Percentiles rank a stretch among this genome's conserved stretches.
These are phyloP conservation scores for Gracilaria gracilis DNA, from an alignment of 23 red algal species.

Conservation along the genomic window DNA sequence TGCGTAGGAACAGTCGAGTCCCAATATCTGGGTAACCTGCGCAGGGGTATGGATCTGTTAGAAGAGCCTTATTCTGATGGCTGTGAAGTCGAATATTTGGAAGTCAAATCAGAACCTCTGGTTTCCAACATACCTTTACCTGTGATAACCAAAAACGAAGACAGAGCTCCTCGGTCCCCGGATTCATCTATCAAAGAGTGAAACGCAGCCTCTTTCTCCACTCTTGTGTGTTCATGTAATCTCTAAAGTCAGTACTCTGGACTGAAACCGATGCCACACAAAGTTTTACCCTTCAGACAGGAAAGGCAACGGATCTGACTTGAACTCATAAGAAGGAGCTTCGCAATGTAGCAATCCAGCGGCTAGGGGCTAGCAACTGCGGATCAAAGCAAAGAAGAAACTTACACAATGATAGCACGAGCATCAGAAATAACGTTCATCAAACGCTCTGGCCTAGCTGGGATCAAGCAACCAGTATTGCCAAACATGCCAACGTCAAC, in stretches of 20 bases:
- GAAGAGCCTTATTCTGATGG: not conserved
- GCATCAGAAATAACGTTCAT: slow-evolving; percentile 29
- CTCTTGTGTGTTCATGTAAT: not conserved
- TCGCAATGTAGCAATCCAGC: too few relatives aligned
- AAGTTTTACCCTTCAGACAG: too few relatives aligned
- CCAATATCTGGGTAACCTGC: slow-evolving; percentile 59
- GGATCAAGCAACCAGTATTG: slow-evolving; percentile 43
- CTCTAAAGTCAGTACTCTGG: not conserved
- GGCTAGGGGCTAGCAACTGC: too few relatives aligned
- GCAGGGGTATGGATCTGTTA: not conserved
- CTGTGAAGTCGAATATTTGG: not conserved
- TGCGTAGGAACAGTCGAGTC: slow-evolving; percentile 29
- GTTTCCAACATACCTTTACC: slow-evolving; percentile 42
- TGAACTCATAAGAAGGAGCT: too few relatives aligned
- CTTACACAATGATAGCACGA: slow-evolving; percentile 62
- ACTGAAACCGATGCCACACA: not conserved
- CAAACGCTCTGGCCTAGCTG: slow-evolving; percentile 61
- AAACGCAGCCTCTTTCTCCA: slow-evolving; percentile 80
- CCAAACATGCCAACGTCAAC: slow-evolving; percentile 67
- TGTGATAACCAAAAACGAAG: slow-evolving; percentile 43
- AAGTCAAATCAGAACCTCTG: not conserved
- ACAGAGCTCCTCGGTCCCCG: not conserved
- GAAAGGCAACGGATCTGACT: too few relatives aligned
- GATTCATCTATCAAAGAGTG: slow-evolving; percentile 52
- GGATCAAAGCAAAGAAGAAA: too few relatives aligned